Conservation (phyloP, 192 early-diverging fungal genomes). For the Geranomyces variabilis region DNA sequence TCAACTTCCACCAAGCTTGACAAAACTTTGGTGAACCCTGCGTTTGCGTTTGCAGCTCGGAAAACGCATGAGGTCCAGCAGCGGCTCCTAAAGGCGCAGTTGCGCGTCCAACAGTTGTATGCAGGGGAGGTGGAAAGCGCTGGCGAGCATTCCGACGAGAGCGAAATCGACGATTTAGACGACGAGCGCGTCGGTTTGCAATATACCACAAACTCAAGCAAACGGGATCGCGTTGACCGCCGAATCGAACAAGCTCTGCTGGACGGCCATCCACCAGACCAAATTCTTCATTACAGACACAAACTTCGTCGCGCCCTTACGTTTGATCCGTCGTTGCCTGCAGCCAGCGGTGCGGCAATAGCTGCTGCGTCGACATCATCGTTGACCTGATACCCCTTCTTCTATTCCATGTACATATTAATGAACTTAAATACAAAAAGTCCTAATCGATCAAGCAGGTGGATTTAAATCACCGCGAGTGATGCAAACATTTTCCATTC, state of each 20-base stretch:
- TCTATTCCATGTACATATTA: too few species aligned
- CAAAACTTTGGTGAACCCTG: background rate
- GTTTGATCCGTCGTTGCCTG: slow-evolving; percentile 4
- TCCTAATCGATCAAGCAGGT: too few species aligned
- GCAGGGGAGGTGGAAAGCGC: slow-evolving; percentile 8
- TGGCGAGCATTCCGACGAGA: slow-evolving; percentile 5
- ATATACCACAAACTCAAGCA: too few species aligned
- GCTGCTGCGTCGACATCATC: too few species aligned
- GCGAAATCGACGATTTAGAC: background rate
- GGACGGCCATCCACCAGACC: slow-evolving; percentile 2
- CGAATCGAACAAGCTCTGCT: slow-evolving; percentile 12
- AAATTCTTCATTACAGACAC: background rate
- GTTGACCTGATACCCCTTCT: too few species aligned
- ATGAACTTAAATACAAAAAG: too few species aligned
- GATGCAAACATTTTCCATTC: slow-evolving; percentile 9
- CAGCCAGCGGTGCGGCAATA: background rate
- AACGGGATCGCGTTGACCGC: background rate
- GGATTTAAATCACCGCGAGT: background rate
- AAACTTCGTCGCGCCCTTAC: background rate
- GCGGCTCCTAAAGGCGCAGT: background rate
- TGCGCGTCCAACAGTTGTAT: background rate
- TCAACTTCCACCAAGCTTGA: background rate
- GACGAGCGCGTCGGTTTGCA: background rate
- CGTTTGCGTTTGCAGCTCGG: background rate
- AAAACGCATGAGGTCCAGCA: background rate